phyloP scores from a whole-genome alignment of 257 asterid genomes.

The Solanum dulcamara region DNA sequence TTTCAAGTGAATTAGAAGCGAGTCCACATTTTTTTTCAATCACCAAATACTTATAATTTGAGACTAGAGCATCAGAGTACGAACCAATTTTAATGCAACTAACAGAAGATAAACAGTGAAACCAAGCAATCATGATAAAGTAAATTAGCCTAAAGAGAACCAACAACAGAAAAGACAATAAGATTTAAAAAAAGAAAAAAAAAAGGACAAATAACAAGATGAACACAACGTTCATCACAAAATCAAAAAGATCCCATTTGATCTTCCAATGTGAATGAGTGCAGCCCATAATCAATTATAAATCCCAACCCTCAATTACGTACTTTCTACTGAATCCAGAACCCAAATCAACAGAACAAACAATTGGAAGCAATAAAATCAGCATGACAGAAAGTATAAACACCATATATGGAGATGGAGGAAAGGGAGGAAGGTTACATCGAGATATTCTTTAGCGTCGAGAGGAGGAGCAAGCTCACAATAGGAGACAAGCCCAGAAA shows the following conservation, averaged over 20 bases:
- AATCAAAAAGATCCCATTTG: neutral
- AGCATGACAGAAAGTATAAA: neutral
- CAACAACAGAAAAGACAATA: neutral
- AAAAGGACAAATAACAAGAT: neutral
- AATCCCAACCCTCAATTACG: neutral
- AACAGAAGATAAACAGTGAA: neutral
- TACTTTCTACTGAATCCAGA: neutral
- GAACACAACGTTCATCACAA: neutral
- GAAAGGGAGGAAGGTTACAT: slow-evolving; percentile 27
- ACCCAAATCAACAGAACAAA: neutral
- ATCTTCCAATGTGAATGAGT: neutral
- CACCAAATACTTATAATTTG: neutral
- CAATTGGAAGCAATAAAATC: neutral
- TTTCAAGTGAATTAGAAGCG: neutral
- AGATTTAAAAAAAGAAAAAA: no score
- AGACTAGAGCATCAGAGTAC: neutral
- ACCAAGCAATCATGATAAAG: neutral
- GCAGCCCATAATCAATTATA: neutral
- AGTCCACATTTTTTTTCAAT: neutral
- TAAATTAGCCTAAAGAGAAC: neutral
- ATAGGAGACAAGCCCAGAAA: slow-evolving; percentile 85
- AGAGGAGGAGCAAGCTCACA: slow-evolving; percentile 88
- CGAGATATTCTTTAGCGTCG: slow-evolving; percentile 92
- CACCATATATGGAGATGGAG: neutral
- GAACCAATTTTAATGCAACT: neutral